A percentile compares a stretch with the other conserved stretches of the same genome.
Evolutionary conservation across 176 grass and related monocot species (phyloP).

Genomic region (Carex parvula): DNA sequence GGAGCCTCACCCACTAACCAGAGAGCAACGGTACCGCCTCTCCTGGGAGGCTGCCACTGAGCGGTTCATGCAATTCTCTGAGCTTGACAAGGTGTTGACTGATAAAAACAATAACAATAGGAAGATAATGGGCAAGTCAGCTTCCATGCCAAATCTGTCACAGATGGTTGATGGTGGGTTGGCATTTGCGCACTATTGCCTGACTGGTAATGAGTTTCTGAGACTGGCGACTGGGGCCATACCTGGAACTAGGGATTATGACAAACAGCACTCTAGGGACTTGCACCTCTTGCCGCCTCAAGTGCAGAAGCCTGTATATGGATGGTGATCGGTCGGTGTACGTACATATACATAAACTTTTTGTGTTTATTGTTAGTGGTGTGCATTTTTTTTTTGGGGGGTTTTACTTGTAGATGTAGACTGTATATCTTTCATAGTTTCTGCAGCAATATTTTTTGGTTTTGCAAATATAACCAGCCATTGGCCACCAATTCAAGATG

Average conservation of each 20-base stretch:
- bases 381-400: slow-evolving; percentile 12
- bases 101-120: not conserved
- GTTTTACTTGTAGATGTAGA: slow-evolving; percentile 23
- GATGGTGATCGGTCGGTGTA: slow-evolving; percentile 67
- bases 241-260: slow-evolving; percentile 56
- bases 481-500: not conserved
- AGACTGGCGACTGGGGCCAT: slow-evolving; percentile 74
- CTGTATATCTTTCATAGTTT: slow-evolving; percentile 18
- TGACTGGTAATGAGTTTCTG: slow-evolving; percentile 76
- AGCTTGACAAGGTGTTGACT: slow-evolving; percentile 68
- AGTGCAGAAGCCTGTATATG: slow-evolving; percentile 83
- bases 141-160: slow-evolving; percentile 53
- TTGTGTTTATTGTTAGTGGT: slow-evolving; percentile 1
- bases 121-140: slow-evolving; percentile 48
- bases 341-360: not conserved
- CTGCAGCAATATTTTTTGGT: not conserved
- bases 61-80: slow-evolving; percentile 79
- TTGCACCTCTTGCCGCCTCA: slow-evolving; percentile 63
- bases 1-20: slow-evolving; percentile 63
- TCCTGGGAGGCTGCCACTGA: slow-evolving; percentile 93
- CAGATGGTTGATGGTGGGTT: slow-evolving; percentile 70
- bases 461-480: not conserved
- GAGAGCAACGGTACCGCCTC: slow-evolving; percentile 64
- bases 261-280: slow-evolving; percentile 67
- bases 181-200: slow-evolving; percentile 77